Percentiles rank a stretch among this genome's conserved stretches.
Conservation (phyloP, 1,139 yeast genomes). For the Yamadazyma buinensis region DNA sequence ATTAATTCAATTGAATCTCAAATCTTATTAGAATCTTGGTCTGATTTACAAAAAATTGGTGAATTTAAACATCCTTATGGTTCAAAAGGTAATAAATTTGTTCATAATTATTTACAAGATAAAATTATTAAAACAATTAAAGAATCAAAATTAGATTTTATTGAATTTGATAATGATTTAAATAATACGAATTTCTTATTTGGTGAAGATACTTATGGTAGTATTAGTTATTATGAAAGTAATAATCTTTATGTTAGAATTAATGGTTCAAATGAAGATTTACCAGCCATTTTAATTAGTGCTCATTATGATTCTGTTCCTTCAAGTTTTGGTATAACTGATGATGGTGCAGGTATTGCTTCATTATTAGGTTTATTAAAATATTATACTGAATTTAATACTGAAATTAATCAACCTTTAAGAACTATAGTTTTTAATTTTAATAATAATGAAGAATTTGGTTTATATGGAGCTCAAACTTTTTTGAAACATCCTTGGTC, state of each 20-base stretch:
- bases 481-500: constrained; percentile 78
- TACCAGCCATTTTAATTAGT: constrained; percentile 70
- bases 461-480: constrained; percentile 76
- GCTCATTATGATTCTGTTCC: constrained; percentile 93
- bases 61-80: constrained; percentile 70
- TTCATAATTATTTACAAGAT: constrained; percentile 61
- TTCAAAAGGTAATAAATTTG: constrained; percentile 70
- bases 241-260: constrained; percentile 72
- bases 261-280: constrained; percentile 52
- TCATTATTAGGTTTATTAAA: constrained; percentile 69
- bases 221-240: constrained; percentile 68
- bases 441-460: constrained; percentile 90
- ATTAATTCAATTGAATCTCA: constrained; percentile 26
- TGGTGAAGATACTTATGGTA: constrained; percentile 32
- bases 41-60: constrained; percentile 65
- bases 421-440: constrained; percentile 79
- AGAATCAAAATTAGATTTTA: constrained; percentile 20
- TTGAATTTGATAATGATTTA: constrained; percentile 52
- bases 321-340: constrained; percentile 83
- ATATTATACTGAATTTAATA: constrained; percentile 28
- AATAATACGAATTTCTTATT: constrained; percentile 39
- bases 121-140: constrained; percentile 35
- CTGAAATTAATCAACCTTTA: constrained; percentile 46
- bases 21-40: constrained; percentile 55
- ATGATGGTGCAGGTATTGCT: constrained; percentile 92